Evolutionary conservation across 1,139 yeast species (phyloP).

Genomic region (Hyphopichia fennica): DNA sequence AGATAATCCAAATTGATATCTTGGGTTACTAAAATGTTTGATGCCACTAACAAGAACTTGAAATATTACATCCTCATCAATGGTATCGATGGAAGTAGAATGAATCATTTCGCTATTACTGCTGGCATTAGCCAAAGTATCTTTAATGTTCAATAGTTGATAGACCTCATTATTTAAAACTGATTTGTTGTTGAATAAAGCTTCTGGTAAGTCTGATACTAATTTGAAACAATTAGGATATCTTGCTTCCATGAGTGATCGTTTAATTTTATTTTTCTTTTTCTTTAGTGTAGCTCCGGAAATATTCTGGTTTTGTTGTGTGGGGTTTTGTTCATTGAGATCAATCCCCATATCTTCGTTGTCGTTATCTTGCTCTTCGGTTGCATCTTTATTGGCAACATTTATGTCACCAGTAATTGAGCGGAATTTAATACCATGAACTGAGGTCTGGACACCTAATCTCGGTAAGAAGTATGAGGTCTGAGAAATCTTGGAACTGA

Average conservation of each 20-base stretch:
- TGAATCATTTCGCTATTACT: conserved; percentile 22
- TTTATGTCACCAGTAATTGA: conserved; percentile 7
- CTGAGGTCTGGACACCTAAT: conserved; percentile 48
- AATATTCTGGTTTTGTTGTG: conserved; percentile 11
- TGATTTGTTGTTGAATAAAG: conserved; percentile 36
- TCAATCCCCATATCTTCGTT: conserved; percentile 46
- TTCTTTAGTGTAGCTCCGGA: conserved; percentile 36
- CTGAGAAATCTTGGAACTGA: conserved; percentile 37
- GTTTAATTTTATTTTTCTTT: conserved; percentile 32
- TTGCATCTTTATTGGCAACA: conserved; percentile 15
- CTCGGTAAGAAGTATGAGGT: conserved; percentile 45
- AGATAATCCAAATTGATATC: not conserved
- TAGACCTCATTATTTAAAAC: conserved; percentile 34
- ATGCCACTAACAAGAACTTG: conserved; percentile 35
- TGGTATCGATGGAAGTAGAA: conserved; percentile 25
- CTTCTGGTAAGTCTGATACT: conserved; percentile 37
- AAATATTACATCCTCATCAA: conserved; percentile 42
- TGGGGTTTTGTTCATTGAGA: conserved; percentile 13
- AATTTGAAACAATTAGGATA: conserved; percentile 40
- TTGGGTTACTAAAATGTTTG: conserved; percentile 16
- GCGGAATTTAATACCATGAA: conserved; percentile 40
- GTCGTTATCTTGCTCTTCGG: conserved; percentile 38
- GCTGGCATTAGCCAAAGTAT: conserved; percentile 10
- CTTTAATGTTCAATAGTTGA: conserved; percentile 19
- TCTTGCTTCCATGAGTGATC: conserved; percentile 32